phyloP scores from a whole-genome alignment of 1,139 yeast genomes.

The Pichia sorboxylosa region DNA sequence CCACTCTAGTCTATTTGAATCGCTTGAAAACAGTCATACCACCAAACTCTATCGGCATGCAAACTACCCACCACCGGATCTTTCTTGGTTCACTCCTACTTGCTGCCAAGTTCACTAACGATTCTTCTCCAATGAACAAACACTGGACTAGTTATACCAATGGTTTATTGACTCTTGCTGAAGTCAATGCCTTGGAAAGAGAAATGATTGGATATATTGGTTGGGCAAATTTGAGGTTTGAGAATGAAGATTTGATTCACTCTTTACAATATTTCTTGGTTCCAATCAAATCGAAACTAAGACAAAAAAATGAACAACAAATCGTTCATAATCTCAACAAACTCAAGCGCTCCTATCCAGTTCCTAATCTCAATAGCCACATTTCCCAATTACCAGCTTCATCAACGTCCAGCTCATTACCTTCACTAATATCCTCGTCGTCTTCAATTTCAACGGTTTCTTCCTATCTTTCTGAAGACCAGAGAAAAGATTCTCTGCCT shows the following conservation, averaged over 20 bases:
- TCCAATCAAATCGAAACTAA: conserved; percentile 45
- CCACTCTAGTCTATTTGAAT: conserved; percentile 71
- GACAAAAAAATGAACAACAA: conserved; percentile 16
- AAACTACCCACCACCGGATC: conserved; percentile 86
- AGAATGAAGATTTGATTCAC: conserved; percentile 54
- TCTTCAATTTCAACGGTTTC: conserved; percentile 13
- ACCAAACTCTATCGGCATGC: conserved; percentile 83
- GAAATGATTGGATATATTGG: conserved; percentile 72
- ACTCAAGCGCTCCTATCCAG: neutral
- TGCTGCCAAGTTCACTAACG: conserved; percentile 85
- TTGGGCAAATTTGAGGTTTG: conserved; percentile 63
- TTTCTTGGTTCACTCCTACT: conserved; percentile 79
- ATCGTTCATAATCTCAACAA: conserved; percentile 5
- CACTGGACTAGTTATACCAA: conserved; percentile 92
- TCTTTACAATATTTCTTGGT: conserved; percentile 66
- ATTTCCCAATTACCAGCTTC: conserved; percentile 1
- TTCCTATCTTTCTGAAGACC: conserved; percentile 6
- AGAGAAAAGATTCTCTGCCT: conserved; percentile 1
- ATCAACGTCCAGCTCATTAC: conserved; percentile 10
- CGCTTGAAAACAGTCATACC: conserved; percentile 71
- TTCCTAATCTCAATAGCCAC: neutral
- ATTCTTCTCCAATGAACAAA: conserved; percentile 85
- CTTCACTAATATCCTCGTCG: conserved; percentile 10
- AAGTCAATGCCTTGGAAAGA: conserved; percentile 84
- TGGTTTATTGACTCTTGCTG: conserved; percentile 63